A percentile compares a stretch with the other conserved stretches of the same genome.
Conservation (phyloP, 2,329 filamentous ascomycete genomes). For the Falciphora oryzae region DNA sequence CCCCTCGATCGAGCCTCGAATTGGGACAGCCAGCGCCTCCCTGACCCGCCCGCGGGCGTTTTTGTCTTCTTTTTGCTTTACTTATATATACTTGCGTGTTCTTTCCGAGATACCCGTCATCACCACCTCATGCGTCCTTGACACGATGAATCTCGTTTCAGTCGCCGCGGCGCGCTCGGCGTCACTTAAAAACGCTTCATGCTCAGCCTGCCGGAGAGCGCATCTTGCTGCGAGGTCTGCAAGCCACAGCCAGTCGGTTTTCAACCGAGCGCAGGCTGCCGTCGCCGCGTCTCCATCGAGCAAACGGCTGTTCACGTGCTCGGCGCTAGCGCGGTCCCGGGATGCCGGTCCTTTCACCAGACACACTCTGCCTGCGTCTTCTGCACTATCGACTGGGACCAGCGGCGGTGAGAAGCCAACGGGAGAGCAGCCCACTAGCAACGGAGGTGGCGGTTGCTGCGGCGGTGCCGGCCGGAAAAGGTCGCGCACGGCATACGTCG, state of each 20-base stretch:
- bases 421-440: not conserved
- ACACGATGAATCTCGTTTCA: not conserved
- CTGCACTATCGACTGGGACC: not conserved
- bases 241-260: not conserved
- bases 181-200: not conserved
- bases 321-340: not conserved
- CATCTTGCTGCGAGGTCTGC: not conserved
- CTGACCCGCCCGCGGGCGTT: too few relatives aligned
- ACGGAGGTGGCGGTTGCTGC: conserved; percentile 21
- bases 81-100: too few relatives aligned
- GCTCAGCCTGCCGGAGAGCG: not conserved
- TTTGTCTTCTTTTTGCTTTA: too few relatives aligned
- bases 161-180: too few relatives aligned
- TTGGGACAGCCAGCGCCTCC: too few relatives aligned
- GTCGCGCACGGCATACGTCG: conserved; percentile 64
- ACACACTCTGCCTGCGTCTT: conserved; percentile 13
- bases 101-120: too few relatives aligned
- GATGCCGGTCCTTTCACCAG: conserved; percentile 5
- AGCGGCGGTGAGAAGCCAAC: too few relatives aligned
- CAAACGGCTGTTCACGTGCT: conserved; percentile 1
- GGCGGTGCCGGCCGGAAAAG: conserved; percentile 17
- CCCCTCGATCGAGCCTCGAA: not conserved
- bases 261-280: not conserved
- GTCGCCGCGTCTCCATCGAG: not conserved
- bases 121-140: not conserved